Evolutionary conservation across 2,329 filamentous ascomycete genomes (phyloP).

Genomic region (Talaromyces piceae): DNA sequence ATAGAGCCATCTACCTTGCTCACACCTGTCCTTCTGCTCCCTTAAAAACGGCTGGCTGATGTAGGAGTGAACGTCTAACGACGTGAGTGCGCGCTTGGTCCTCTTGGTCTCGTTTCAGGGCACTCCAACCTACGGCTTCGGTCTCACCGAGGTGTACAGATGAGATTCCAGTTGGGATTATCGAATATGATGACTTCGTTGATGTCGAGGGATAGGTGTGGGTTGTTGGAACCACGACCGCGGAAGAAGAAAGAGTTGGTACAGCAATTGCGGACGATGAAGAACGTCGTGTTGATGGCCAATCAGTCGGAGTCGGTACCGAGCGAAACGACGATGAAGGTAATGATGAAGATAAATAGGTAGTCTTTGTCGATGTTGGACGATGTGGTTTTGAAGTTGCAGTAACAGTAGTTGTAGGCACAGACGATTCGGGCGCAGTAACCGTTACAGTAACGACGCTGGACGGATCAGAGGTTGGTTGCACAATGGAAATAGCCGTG

Average conservation of each 20-base stretch:
- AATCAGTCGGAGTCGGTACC: not conserved
- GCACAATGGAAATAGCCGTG: constrained; percentile 10
- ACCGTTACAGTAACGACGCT: constrained; percentile 10
- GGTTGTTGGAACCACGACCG: not conserved
- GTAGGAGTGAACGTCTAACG: not conserved
- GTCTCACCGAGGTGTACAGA: not conserved
- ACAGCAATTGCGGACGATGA: not conserved
- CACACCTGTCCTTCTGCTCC: not conserved
- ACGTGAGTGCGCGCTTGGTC: not conserved
- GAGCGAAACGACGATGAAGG: not conserved
- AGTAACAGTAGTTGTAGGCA: not conserved
- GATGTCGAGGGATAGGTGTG: not conserved
- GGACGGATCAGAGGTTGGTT: not conserved
- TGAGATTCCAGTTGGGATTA: not conserved
- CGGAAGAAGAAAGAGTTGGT: not conserved
- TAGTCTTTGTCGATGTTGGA: not conserved
- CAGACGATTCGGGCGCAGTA: not conserved
- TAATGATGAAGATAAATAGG: not conserved
- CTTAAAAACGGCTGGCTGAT: not conserved
- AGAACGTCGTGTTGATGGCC: not conserved
- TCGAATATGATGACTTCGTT: not conserved
- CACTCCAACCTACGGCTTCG: not conserved
- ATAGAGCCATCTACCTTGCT: too few relatives aligned
- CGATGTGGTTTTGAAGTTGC: not conserved
- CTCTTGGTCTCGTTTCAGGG: not conserved